Base-by-base conservation (phyloP, 78 protist genomes). In the Cavenderia fasciculata region DNA sequence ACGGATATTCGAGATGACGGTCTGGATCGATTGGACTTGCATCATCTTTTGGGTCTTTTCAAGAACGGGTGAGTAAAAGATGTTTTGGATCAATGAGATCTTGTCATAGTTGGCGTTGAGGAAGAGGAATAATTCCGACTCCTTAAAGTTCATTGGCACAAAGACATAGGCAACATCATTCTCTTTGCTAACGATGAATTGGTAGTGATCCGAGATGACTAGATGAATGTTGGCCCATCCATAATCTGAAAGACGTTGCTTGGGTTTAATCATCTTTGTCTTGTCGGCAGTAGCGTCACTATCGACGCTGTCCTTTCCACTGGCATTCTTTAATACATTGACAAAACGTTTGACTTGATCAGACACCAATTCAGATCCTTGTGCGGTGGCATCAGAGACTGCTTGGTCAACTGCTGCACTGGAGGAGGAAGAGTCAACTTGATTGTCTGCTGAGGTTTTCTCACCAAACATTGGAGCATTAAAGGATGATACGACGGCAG, bases 191-290 rank as follows among this genome's bases (percentile, higher is more conserved):
- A 68, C 56, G 43, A 82, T 68, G 71, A 82, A 82, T 65, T 68
- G 56, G 31, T 82, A 82, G 61, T 52, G 90, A 68, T 82, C 90
- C 1, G 90, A 82, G 33, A 82, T 49, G 43, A 82, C 54, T 40
- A 82, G 41, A 47, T 82, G 34, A 21, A 82, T 68, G 7, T 68
- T 68, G 23, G 33, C 29, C 90, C 90, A 82, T 21, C 52, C 38
- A 34, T 68, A 82, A 43, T 82, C 90, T 27, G 78, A 52, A 23
- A 82, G 46, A 12, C 31, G 54, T 57, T 82, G 90, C 1, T 59
- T 19, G 19, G 54, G 66, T 12, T 25, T 34, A 11, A 47, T 44
- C 57, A 40, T 71, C 34, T 63, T 31, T 43, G 16, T 25, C 5
- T 38, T 23, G 10, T 19, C 33, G 0, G 14, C 54, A 1, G 56